Conservation (phyloP, 331 rosid genomes). For the Quercus tomentella region DNA sequence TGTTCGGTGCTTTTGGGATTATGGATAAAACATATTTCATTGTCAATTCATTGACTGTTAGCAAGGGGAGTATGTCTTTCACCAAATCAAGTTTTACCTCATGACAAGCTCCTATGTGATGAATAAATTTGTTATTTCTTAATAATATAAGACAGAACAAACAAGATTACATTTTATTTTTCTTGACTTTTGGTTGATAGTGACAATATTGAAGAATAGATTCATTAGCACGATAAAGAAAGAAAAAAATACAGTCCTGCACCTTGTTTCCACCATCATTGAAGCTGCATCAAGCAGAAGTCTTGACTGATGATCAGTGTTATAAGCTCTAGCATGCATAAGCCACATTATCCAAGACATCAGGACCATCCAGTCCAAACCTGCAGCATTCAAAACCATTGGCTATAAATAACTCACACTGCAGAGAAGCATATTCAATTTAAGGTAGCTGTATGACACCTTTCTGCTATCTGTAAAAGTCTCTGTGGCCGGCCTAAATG, state of each 20-base stretch:
- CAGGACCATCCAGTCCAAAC: slow-evolving; percentile 89
- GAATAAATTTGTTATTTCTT: not conserved
- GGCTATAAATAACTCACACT: slow-evolving; percentile 5
- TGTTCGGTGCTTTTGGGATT: not conserved
- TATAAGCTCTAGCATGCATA: slow-evolving; percentile 84
- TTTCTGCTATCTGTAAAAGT: slow-evolving; percentile 90
- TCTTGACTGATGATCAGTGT: slow-evolving; percentile 94
- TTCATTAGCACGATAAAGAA: too few relatives aligned
- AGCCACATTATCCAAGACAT: slow-evolving; percentile 97
- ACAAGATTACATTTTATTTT: not conserved
- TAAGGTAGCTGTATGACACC: slow-evolving; percentile 32
- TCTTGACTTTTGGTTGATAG: slow-evolving; percentile 1
- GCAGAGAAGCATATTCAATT: not conserved
- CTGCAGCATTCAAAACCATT: slow-evolving; percentile 43
- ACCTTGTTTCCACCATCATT: slow-evolving; percentile 99
- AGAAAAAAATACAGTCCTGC: not conserved
- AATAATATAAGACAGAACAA: not conserved
- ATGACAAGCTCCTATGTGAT: not conserved
- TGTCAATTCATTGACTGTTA: not conserved
- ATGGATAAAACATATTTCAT: not conserved
- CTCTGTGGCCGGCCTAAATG: slow-evolving; percentile 85
- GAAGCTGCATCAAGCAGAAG: slow-evolving; percentile 97
- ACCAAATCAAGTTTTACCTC: not conserved
- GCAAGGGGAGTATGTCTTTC: not conserved
- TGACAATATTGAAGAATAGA: not conserved